Evolutionary conservation across 805 yeast species (phyloP).

Genomic region (Yamadazyma paraphyllophila): DNA sequence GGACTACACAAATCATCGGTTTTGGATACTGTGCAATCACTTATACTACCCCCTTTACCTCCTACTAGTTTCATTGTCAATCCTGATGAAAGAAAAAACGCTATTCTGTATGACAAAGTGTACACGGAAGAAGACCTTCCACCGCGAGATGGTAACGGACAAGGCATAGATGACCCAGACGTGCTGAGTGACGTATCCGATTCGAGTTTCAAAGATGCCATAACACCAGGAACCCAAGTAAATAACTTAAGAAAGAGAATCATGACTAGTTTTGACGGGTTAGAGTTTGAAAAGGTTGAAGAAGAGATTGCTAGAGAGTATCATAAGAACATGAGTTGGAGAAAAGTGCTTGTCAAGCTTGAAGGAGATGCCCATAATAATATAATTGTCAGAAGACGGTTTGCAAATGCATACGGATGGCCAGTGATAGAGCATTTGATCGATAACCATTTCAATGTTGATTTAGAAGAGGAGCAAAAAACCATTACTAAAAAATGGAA

Average conservation of each 20-base stretch:
- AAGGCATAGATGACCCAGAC: constrained; percentile 7
- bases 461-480: constrained; percentile 16
- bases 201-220: too few relatives aligned
- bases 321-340: constrained; percentile 83
- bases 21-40: constrained; percentile 72
- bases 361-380: constrained; percentile 95
- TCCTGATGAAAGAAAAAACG: constrained; percentile 61
- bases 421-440: constrained; percentile 84
- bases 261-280: constrained; percentile 24
- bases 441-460: constrained; percentile 53
- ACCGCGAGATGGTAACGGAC: neutral
- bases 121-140: constrained; percentile 39
- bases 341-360: constrained; percentile 82
- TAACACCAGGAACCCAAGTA: neutral
- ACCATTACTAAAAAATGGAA: constrained; percentile 5
- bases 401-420: constrained; percentile 95
- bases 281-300: constrained; percentile 49
- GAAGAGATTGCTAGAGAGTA: constrained; percentile 87
- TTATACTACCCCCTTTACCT: constrained; percentile 80
- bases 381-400: constrained; percentile 81
- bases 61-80: constrained; percentile 61
- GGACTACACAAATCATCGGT: constrained; percentile 67
- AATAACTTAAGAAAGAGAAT: constrained; percentile 16
- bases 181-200: neutral
- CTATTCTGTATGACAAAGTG: constrained; percentile 78